Percentiles rank a stretch among this genome's conserved stretches.
These are phyloP conservation scores for Phialophora macrospora DNA, from an alignment of 2,329 filamentous ascomycete genomes.

Conservation along the genomic window DNA sequence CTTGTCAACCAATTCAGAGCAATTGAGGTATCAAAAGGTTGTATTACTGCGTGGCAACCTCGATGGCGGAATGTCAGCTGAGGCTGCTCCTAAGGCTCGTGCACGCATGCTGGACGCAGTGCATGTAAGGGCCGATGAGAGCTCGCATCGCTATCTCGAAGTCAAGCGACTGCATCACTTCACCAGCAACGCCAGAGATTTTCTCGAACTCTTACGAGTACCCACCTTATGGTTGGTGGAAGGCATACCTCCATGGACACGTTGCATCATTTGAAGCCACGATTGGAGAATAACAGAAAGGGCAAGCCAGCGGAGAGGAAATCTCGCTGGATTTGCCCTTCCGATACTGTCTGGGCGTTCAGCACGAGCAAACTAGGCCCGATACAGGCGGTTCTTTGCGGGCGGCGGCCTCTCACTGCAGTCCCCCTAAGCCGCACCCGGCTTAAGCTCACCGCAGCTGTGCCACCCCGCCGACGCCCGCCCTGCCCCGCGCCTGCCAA, in stretches of 20 bases:
- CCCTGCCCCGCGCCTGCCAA: background rate
- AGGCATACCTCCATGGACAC: background rate
- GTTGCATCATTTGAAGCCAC: conserved; percentile 3
- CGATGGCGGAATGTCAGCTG: conserved; percentile 1
- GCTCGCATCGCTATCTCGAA: background rate
- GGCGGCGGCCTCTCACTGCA: conserved; percentile 11
- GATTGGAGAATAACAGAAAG: conserved; percentile 11
- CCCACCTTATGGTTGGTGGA: background rate
- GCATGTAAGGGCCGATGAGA: background rate
- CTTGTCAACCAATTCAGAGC: conserved; percentile 16
- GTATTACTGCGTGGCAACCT: conserved; percentile 9
- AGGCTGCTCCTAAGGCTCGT: background rate
- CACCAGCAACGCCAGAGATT: background rate
- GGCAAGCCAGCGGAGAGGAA: conserved; percentile 13
- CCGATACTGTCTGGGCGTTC: conserved; percentile 1
- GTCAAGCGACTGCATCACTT: conserved; percentile 12
- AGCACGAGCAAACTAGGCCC: background rate
- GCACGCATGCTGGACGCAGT: background rate
- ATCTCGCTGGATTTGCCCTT: conserved; percentile 15
- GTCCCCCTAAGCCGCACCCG: conserved; percentile 11
- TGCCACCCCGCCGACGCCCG: conserved; percentile 13
- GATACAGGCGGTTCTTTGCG: conserved; percentile 1
- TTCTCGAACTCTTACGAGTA: background rate
- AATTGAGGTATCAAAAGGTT: conserved; percentile 19
- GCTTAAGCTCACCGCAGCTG: conserved; percentile 2